Conservation (phyloP, 768 basidiomycete species). For the Rhizopogon sp. region DNA sequence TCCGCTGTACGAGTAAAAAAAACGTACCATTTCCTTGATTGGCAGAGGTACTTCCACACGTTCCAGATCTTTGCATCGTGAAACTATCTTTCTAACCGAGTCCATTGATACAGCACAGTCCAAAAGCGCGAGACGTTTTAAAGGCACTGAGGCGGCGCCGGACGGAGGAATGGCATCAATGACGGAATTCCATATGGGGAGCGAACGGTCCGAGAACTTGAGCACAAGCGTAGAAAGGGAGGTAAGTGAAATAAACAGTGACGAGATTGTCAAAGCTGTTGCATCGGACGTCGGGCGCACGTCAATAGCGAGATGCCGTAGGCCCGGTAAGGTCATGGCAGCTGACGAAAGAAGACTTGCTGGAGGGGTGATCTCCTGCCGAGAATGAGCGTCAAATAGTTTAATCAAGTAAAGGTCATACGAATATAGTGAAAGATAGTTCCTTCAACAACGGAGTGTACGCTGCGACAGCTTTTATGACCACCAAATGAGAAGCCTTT, state of each 20-base stretch:
- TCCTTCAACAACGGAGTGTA: constrained; percentile 54
- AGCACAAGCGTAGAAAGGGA: constrained; percentile 1
- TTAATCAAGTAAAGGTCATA: constrained; percentile 26
- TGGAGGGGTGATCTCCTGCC: constrained; percentile 11
- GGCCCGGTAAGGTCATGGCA: constrained; percentile 32
- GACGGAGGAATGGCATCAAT: constrained; percentile 34
- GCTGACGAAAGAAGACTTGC: constrained; percentile 3
- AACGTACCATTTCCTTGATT: constrained; percentile 42
- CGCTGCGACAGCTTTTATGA: constrained; percentile 38
- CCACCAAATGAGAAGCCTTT: constrained; percentile 45
- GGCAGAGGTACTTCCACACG: constrained; percentile 48
- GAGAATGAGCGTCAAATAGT: background rate
- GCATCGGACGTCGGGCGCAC: constrained; percentile 28
- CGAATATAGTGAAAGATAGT: constrained; percentile 57
- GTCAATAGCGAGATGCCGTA: constrained; percentile 53
- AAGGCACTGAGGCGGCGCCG: constrained; percentile 34
- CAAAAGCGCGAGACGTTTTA: constrained; percentile 42
- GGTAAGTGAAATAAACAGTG: background rate
- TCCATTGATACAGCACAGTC: constrained; percentile 39
- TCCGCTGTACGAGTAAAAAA: background rate
- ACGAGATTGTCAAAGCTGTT: background rate
- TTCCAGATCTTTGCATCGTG: constrained; percentile 40
- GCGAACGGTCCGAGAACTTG: constrained; percentile 3
- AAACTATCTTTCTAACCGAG: constrained; percentile 36
- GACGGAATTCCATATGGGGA: constrained; percentile 32